phyloP scores from a whole-genome alignment of 805 yeast genomes.

The Saturnispora galanensis region DNA sequence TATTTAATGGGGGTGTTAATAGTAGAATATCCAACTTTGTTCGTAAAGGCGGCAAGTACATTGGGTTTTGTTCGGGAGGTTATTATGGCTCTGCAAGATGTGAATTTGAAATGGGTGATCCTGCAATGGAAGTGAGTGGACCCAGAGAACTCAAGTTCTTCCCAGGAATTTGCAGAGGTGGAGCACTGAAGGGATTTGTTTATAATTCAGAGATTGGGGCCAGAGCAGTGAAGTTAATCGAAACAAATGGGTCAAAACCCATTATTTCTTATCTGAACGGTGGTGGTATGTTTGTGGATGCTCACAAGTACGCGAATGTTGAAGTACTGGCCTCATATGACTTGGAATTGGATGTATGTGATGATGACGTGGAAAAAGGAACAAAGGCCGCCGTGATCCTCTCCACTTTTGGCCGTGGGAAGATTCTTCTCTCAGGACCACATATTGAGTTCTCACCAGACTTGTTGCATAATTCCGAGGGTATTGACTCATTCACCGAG shows the following conservation, averaged over 20 bases:
- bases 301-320: constrained; percentile 48
- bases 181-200: constrained; percentile 69
- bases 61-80: constrained; percentile 96
- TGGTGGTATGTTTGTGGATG: constrained; percentile 78
- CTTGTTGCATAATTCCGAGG: constrained; percentile 29
- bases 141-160: constrained; percentile 71
- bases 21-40: constrained; percentile 52
- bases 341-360: constrained; percentile 42
- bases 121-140: constrained; percentile 72
- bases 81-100: constrained; percentile 67
- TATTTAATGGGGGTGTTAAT: constrained; percentile 64
- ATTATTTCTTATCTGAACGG: constrained; percentile 65
- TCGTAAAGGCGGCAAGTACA: constrained; percentile 65
- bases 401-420: constrained; percentile 64
- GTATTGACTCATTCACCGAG: constrained; percentile 18
- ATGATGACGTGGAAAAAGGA: constrained; percentile 20
- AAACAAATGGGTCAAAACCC: no score
- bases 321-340: constrained; percentile 65
- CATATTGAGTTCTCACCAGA: constrained; percentile 80
- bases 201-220: constrained; percentile 76
- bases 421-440: constrained; percentile 67
- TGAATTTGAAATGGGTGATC: constrained; percentile 76
- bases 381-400: constrained; percentile 61
- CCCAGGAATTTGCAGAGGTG: constrained; percentile 78
- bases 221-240: constrained; percentile 38